phyloP scores from a whole-genome alignment of 2,329 filamentous ascomycete genomes.

The Cryphonectria nitschkei region DNA sequence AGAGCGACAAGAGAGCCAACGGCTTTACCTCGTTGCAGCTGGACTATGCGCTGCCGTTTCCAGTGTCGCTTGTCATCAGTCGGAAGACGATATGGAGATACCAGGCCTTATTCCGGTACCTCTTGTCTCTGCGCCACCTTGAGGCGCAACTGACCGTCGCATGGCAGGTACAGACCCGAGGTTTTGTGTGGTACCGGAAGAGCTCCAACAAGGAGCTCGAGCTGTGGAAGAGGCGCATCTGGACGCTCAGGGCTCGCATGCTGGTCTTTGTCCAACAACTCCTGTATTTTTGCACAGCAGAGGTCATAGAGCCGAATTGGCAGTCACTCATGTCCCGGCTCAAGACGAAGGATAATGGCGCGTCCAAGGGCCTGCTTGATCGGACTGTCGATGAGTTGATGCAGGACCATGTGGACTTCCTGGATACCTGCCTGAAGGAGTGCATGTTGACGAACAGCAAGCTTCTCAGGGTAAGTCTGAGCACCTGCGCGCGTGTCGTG shows the following conservation, averaged over 20 bases:
- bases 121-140: constrained; percentile 85
- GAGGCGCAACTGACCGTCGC: constrained; percentile 84
- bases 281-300: constrained; percentile 93
- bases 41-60: constrained; percentile 93
- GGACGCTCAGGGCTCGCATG: constrained; percentile 92
- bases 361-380: constrained; percentile 43
- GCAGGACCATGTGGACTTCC: constrained; percentile 98
- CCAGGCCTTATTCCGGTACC: constrained; percentile 92
- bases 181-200: constrained; percentile 79
- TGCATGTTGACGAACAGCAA: constrained; percentile 99
- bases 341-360: constrained; percentile 59
- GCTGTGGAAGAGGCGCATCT: constrained; percentile 90
- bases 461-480: constrained; percentile 72
- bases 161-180: constrained; percentile 88
- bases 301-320: constrained; percentile 99
- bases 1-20: constrained; percentile 82
- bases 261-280: constrained; percentile 96
- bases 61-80: constrained; percentile 91
- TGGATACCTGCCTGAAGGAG: constrained; percentile 97
- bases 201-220: constrained; percentile 76
- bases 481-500: background rate
- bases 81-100: constrained; percentile 97
- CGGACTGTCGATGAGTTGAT: constrained; percentile 95
- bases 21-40: constrained; percentile 93
- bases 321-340: constrained; percentile 88